phyloP scores from a whole-genome alignment of 2,329 filamentous ascomycete genomes.

The Didymellaceae sp. region DNA sequence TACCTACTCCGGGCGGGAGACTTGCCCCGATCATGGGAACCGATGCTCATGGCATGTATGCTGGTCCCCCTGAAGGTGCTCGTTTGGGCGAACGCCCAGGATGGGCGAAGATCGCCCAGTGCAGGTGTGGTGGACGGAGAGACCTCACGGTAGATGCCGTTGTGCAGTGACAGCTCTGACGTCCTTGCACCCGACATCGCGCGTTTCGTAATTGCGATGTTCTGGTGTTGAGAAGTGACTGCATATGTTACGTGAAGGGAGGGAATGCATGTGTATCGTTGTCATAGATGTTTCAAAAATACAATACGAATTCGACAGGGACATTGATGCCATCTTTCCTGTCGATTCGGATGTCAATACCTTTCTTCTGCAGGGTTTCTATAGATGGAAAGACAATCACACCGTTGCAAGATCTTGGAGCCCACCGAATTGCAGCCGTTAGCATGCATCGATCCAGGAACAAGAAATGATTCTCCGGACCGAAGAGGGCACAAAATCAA shows the following conservation, averaged over 20 bases:
- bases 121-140: conserved; percentile 14
- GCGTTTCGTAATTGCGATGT: conserved; percentile 6
- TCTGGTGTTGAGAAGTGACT: background rate
- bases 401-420: background rate
- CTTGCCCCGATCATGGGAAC: background rate
- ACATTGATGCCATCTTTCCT: background rate
- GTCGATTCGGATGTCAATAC: no score
- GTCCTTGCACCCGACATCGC: conserved; percentile 16
- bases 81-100: conserved; percentile 5
- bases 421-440: background rate
- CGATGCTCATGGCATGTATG: background rate
- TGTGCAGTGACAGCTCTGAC: conserved; percentile 24
- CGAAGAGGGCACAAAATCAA: conserved; percentile 7
- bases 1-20: no score
- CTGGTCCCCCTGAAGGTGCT: conserved; percentile 9
- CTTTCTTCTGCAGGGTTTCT: no score
- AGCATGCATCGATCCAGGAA: conserved; percentile 4
- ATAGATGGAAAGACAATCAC: no score
- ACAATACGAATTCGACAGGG: background rate
- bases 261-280: conserved; percentile 1
- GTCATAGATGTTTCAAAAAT: conserved; percentile 4
- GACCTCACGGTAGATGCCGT: conserved; percentile 13
- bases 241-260: background rate
- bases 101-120: background rate
- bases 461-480: background rate